Conservation (phyloP, 2,329 filamentous ascomycete genomes). For the Xylariales sp. region DNA sequence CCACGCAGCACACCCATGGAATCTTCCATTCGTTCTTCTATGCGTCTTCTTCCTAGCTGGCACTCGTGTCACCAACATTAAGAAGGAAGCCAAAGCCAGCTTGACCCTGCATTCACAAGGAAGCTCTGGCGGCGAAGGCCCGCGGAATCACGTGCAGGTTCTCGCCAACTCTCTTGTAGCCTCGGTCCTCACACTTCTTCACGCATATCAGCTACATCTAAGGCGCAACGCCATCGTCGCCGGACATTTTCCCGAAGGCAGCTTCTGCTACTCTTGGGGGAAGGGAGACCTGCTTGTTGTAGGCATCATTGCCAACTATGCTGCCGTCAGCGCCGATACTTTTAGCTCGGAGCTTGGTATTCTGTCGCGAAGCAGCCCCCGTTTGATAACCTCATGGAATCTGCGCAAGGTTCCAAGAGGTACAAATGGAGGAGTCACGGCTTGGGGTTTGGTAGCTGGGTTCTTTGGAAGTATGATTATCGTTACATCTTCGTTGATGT, state of each 20-base stretch:
- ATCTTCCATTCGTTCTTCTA: constrained; percentile 80
- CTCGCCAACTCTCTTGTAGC: constrained; percentile 83
- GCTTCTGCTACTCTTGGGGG: constrained; percentile 54
- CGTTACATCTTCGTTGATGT: constrained; percentile 56
- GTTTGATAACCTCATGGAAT: constrained; percentile 76
- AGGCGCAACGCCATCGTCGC: constrained; percentile 38
- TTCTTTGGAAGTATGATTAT: constrained; percentile 70
- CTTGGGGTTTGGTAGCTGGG: constrained; percentile 68
- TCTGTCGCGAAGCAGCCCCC: constrained; percentile 67
- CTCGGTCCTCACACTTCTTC: constrained; percentile 57
- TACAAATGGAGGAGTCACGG: constrained; percentile 88
- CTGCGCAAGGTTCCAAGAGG: constrained; percentile 79
- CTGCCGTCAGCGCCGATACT: constrained; percentile 86
- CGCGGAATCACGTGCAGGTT: constrained; percentile 81
- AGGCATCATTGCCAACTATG: constrained; percentile 77
- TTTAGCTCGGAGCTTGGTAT: constrained; percentile 96
- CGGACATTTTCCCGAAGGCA: constrained; percentile 26
- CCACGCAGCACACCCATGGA: constrained; percentile 91
- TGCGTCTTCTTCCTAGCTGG: constrained; percentile 83
- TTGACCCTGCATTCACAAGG: constrained; percentile 77
- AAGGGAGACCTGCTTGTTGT: constrained; percentile 56
- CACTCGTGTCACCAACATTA: constrained; percentile 80
- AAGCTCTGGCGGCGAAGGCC: constrained; percentile 70
- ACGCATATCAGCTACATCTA: constrained; percentile 53
- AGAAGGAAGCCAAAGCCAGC: constrained; percentile 77